phyloP scores from a whole-genome alignment of 495 filamentous ascomycete genomes.

The Xylaria telfairii region DNA sequence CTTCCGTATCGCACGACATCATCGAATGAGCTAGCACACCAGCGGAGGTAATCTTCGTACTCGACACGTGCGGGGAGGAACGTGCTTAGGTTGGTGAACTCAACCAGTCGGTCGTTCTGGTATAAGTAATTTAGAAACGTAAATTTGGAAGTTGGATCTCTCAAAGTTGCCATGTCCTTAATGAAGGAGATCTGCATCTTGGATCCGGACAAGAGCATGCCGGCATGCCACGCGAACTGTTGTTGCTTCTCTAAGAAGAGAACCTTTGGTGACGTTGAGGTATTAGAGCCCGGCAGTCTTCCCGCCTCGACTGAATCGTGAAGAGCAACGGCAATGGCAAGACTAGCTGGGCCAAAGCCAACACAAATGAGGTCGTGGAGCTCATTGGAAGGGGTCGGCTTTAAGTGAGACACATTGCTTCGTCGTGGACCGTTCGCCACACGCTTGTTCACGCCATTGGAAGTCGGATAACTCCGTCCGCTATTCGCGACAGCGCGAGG shows the following conservation, averaged over 20 bases:
- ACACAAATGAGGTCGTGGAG: conserved; percentile 86
- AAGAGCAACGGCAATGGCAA: conserved; percentile 90
- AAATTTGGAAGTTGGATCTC: conserved; percentile 87
- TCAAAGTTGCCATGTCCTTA: conserved; percentile 90
- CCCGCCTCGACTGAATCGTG: conserved; percentile 67
- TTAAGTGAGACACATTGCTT: conserved; percentile 42
- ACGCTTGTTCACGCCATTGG: not conserved
- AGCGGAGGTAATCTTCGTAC: conserved; percentile 93
- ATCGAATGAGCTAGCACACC: conserved; percentile 85
- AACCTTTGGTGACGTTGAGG: conserved; percentile 64
- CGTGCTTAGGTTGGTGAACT: conserved; percentile 88
- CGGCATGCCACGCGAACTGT: conserved; percentile 88
- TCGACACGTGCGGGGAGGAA: conserved; percentile 87
- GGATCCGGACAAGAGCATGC: conserved; percentile 91
- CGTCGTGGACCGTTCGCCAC: conserved; percentile 15
- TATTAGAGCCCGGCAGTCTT: conserved; percentile 43
- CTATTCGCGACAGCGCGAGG: conserved; percentile 33
- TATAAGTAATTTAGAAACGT: conserved; percentile 96
- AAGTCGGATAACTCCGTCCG: conserved; percentile 12
- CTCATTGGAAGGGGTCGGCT: conserved; percentile 53
- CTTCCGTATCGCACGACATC: conserved; percentile 78
- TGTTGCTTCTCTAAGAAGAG: conserved; percentile 86
- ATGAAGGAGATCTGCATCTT: conserved; percentile 99
- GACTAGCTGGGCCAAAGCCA: conserved; percentile 91
- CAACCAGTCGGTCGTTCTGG: conserved; percentile 74